Conservation (phyloP, 2,329 filamentous ascomycete genomes). For the Aspergillus carbonarius region DNA sequence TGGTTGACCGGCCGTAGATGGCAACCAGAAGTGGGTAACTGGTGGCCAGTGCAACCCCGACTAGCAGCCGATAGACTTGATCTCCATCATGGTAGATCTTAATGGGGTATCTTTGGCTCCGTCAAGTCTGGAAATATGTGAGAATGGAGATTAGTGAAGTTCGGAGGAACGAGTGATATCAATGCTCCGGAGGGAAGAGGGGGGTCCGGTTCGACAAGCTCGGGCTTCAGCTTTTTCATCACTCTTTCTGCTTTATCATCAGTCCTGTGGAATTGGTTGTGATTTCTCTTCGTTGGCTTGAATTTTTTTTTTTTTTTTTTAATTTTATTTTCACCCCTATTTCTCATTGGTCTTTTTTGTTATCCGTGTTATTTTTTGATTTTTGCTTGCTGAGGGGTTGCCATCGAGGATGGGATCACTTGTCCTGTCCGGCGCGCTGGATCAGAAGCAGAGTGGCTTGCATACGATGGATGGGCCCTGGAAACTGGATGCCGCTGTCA, state of each 20-base stretch:
- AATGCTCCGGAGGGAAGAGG: conserved; percentile 19
- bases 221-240: conserved; percentile 10
- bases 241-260: background rate
- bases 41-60: conserved; percentile 33
- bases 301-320: conserved; percentile 4
- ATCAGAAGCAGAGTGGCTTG: conserved; percentile 29
- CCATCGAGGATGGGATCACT: background rate
- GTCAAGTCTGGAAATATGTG: conserved; percentile 12
- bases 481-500: conserved; percentile 28
- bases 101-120: conserved; percentile 13
- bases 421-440: conserved; percentile 14
- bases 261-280: conserved; percentile 7
- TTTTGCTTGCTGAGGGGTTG: background rate
- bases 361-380: background rate
- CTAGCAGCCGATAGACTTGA: conserved; percentile 39
- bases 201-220: conserved; percentile 16
- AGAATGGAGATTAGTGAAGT: conserved; percentile 8
- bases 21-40: conserved; percentile 19
- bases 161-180: conserved; percentile 18
- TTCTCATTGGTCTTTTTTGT: conserved; percentile 10
- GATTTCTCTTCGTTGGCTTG: conserved; percentile 8
- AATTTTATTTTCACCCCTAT: background rate
- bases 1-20: conserved; percentile 13
- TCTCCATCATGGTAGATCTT: conserved; percentile 36
- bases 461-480: conserved; percentile 31